Evolutionary conservation across 257 asterid species (phyloP).

Genomic region (Ajuga chamaepitys): DNA sequence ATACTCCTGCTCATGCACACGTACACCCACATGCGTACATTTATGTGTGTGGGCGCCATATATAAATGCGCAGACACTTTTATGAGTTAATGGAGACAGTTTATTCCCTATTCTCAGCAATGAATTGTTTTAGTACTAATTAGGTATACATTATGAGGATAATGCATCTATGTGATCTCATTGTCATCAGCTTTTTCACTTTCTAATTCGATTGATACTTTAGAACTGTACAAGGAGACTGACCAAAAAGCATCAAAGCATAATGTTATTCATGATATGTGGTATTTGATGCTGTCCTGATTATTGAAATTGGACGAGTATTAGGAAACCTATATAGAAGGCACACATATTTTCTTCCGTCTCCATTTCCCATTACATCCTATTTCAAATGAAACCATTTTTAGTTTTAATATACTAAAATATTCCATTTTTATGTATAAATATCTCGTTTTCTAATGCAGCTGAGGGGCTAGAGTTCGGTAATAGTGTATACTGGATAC

Average conservation of each 20-base stretch:
- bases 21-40: no score
- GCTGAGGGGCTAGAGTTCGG: conserved; percentile 89
- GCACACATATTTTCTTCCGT: neutral
- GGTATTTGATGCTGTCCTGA: neutral
- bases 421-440: neutral
- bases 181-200: neutral
- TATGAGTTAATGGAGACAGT: neutral
- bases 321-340: neutral
- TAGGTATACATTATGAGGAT: neutral
- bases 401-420: neutral
- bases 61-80: neutral
- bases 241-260: neutral
- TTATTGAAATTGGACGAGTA: neutral
- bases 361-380: neutral
- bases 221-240: neutral
- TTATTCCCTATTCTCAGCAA: neutral
- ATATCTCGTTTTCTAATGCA: conserved; percentile 30
- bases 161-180: neutral
- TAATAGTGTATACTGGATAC: conserved; percentile 84
- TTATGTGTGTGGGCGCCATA: no score
- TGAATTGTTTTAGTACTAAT: neutral
- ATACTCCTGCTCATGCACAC: no score
- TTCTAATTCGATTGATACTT: neutral
- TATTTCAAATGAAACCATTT: neutral
- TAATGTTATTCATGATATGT: neutral